These are phyloP conservation scores for Xylaria sp. DNA, from an alignment of 2,329 filamentous ascomycete species.

Conservation along the genomic window DNA sequence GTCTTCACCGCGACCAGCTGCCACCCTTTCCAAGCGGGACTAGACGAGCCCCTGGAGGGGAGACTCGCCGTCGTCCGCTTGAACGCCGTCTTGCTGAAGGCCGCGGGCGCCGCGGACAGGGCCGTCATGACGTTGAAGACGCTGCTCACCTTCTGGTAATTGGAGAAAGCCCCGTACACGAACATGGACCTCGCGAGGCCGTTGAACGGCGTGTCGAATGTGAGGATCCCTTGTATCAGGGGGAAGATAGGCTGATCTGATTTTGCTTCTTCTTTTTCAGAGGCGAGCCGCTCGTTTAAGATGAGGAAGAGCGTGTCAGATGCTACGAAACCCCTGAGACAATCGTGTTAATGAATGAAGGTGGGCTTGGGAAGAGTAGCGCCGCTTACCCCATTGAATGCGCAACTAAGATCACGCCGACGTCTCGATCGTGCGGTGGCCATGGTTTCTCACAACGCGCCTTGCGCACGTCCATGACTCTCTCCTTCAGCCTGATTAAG, in stretches of 20 bases:
- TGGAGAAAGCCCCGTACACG: conserved; percentile 69
- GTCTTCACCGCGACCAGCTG: conserved; percentile 79
- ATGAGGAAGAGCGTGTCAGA: conserved; percentile 82
- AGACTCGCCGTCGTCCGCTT: conserved; percentile 41
- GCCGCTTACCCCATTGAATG: conserved; percentile 77
- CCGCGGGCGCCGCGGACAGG: conserved; percentile 61
- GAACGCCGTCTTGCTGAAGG: conserved; percentile 54
- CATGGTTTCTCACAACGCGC: conserved; percentile 76
- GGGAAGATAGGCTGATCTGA: conserved; percentile 73
- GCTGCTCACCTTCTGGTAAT: conserved; percentile 66
- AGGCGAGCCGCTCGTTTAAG: conserved; percentile 68
- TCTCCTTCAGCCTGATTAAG: conserved; percentile 74
- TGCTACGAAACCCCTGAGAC: conserved; percentile 77
- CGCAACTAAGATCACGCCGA: conserved; percentile 81
- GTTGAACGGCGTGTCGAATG: conserved; percentile 88
- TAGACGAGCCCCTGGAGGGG: conserved; percentile 42
- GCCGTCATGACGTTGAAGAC: conserved; percentile 69
- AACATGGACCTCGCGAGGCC: conserved; percentile 71
- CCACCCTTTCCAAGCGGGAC: conserved; percentile 64
- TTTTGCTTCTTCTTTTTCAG: conserved; percentile 43
- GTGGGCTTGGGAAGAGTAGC: background rate
- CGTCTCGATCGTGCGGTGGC: conserved; percentile 82
- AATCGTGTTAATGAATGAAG: conserved; percentile 8
- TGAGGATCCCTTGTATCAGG: conserved; percentile 80
- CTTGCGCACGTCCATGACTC: conserved; percentile 81